A percentile compares a stretch with the other conserved stretches of the same genome.
These are phyloP conservation scores for Pisolithus tinctorius DNA, from an alignment of 768 basidiomycete genomes.

Conservation along the genomic window DNA sequence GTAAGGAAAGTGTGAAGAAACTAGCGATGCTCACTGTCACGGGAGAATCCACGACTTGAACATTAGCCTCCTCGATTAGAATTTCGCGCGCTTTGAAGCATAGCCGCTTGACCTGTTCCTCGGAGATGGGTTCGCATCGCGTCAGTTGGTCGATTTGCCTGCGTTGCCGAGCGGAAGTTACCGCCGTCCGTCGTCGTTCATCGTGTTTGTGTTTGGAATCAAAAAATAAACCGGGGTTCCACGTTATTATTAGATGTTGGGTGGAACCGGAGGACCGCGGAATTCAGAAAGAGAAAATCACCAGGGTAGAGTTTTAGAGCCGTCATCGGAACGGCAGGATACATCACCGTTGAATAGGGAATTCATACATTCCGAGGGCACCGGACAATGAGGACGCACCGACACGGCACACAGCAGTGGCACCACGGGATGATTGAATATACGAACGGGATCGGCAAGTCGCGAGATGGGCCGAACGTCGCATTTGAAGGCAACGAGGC, in stretches of 20 bases:
- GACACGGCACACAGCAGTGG: too few relatives aligned
- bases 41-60: slow-evolving; percentile 92
- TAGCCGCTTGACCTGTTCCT: slow-evolving; percentile 90
- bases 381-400: too few relatives aligned
- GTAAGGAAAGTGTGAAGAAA: not conserved
- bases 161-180: slow-evolving; percentile 9
- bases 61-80: slow-evolving; percentile 95
- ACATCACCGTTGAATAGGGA: too few relatives aligned
- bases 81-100: slow-evolving; percentile 97
- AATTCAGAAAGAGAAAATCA: too few relatives aligned
- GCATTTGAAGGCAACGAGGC: not conserved
- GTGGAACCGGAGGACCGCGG: too few relatives aligned
- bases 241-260: too few relatives aligned
- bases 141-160: slow-evolving; percentile 94
- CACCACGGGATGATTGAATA: too few relatives aligned
- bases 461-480: not conserved
- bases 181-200: not conserved
- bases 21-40: slow-evolving; percentile 63
- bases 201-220: not conserved
- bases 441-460: not conserved
- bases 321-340: too few relatives aligned
- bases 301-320: too few relatives aligned
- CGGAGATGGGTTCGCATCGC: slow-evolving; percentile 92
- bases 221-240: too few relatives aligned
- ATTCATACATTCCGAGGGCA: too few relatives aligned